Evolutionary conservation across 1,284 basidiomycete species (phyloP).

Genomic region (Salmacisia buchloeana): DNA sequence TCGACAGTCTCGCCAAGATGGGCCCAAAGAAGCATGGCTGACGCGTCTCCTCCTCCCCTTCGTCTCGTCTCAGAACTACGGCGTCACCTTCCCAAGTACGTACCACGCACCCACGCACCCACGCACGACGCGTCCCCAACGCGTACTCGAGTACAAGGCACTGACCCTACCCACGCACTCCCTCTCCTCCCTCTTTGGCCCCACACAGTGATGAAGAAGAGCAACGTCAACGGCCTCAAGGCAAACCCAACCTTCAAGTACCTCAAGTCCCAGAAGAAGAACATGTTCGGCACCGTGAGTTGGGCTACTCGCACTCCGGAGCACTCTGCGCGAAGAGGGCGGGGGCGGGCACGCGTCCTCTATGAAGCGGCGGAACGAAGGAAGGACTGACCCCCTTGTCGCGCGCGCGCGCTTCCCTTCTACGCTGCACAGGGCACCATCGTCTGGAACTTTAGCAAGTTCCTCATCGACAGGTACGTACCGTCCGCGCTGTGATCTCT

Average conservation of each 20-base stretch:
- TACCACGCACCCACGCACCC: background rate
- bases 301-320: background rate
- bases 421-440: conserved; percentile 51
- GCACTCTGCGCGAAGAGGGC: background rate
- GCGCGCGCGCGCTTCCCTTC: no score
- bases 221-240: conserved; percentile 75
- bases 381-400: no score
- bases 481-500: background rate
- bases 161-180: background rate
- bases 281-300: conserved; percentile 65
- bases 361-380: no score
- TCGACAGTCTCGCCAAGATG: no score
- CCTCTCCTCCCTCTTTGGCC: background rate
- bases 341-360: no score
- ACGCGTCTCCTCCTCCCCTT: no score
- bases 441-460: conserved; percentile 59
- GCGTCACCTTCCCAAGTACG: conserved; percentile 41
- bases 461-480: conserved; percentile 50
- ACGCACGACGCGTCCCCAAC: no score
- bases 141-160: background rate
- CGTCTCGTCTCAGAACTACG: no score
- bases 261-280: conserved; percentile 73
- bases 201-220: conserved; percentile 50
- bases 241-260: conserved; percentile 76
- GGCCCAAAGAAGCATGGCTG: no score